Evolutionary conservation across 2,329 filamentous ascomycete genomes (phyloP).

Genomic region (Escovopsis sp.): DNA sequence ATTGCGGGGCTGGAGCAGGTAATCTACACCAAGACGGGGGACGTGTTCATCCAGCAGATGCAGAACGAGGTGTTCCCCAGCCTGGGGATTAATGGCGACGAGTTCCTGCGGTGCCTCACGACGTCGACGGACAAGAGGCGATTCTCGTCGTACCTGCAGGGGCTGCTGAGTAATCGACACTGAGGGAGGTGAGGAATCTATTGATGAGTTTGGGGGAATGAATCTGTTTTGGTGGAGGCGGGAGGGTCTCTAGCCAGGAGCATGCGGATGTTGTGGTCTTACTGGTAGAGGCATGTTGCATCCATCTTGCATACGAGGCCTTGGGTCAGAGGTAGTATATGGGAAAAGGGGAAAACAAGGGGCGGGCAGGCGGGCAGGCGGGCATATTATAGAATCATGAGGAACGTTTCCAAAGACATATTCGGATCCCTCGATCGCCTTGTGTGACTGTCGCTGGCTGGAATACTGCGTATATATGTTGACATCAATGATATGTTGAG

Average conservation of each 20-base stretch:
- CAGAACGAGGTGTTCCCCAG: slow-evolving; percentile 48
- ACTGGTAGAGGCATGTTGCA: neutral
- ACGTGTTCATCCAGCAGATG: slow-evolving; percentile 59
- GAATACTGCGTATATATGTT: no score
- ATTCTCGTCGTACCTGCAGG: slow-evolving; percentile 49
- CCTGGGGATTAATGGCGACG: slow-evolving; percentile 47
- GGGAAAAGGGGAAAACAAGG: neutral
- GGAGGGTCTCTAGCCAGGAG: no score
- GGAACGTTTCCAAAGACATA: neutral
- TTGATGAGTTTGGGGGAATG: no score
- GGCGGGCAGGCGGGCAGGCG: neutral
- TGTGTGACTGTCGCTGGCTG: no score
- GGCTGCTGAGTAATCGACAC: slow-evolving; percentile 34
- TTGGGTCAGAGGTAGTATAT: neutral
- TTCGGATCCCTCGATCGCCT: neutral
- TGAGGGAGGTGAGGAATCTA: slow-evolving; percentile 5
- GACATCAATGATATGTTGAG: no score
- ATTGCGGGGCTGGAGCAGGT: slow-evolving; percentile 76
- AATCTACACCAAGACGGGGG: slow-evolving; percentile 81
- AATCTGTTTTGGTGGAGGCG: no score
- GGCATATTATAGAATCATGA: slow-evolving; percentile 1
- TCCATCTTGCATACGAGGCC: no score
- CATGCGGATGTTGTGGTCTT: neutral
- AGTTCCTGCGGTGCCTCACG: slow-evolving; percentile 44
- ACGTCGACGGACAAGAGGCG: slow-evolving; percentile 44